These are phyloP conservation scores for Crucibulum laeve DNA, from an alignment of 768 basidiomycete genomes.

Conservation along the genomic window DNA sequence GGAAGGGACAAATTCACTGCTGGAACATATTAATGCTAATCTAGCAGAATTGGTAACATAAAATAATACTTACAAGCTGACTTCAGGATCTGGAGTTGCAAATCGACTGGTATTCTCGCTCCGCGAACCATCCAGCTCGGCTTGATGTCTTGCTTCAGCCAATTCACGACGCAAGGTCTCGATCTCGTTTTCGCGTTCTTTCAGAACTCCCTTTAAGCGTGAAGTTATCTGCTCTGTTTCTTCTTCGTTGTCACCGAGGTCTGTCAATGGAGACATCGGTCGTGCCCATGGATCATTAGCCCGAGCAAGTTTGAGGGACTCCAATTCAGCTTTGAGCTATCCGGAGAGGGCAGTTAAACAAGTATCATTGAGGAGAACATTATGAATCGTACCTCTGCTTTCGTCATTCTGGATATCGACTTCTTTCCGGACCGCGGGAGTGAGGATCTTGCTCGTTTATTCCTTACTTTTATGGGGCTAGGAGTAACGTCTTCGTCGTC, in stretches of 20 bases:
- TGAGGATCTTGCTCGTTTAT: constrained; percentile 8
- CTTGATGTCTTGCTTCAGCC: constrained; percentile 5
- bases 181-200: constrained; percentile 21
- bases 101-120: background rate
- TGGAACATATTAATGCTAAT: background rate
- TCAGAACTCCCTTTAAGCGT: constrained; percentile 21
- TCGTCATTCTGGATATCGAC: constrained; percentile 29
- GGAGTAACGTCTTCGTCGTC: background rate
- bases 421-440: constrained; percentile 14
- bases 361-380: background rate
- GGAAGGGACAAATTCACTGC: background rate
- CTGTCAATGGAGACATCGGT: constrained; percentile 25
- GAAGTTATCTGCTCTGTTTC: constrained; percentile 18
- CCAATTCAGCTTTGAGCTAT: background rate
- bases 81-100: background rate
- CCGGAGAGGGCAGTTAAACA: constrained; percentile 9
- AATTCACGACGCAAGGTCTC: constrained; percentile 19
- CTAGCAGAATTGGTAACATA: background rate
- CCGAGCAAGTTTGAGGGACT: background rate
- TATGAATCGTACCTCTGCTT: constrained; percentile 31
- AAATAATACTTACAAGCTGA: background rate
- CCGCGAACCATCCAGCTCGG: background rate
- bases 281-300: constrained; percentile 8
- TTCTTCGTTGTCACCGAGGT: constrained; percentile 24
- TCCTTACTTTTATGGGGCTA: no score